Evolutionary conservation across 352 stramenopile genomes (phyloP).

Genomic region (Globisporangium parvum): DNA sequence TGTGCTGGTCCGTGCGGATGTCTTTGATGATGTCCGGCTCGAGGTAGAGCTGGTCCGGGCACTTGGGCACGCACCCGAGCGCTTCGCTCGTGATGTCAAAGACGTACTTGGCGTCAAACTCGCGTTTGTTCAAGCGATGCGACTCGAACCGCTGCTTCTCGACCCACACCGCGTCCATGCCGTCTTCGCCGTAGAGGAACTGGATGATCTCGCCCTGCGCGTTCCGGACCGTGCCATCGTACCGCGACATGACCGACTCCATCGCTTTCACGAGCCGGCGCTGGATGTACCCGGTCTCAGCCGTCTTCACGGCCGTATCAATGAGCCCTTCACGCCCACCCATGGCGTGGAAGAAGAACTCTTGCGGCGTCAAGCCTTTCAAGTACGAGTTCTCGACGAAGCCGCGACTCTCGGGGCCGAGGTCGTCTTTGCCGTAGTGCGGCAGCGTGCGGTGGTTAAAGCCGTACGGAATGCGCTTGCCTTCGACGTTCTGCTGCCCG

Average conservation of each 20-base stretch:
- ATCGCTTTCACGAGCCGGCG: conserved; percentile 99
- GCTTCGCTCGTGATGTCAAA: conserved; percentile 91
- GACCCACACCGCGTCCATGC: conserved; percentile 99
- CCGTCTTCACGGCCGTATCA: conserved; percentile 99
- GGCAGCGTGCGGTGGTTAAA: conserved; percentile 95
- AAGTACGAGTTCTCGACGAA: conserved; percentile 99
- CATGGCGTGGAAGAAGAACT: conserved; percentile 99
- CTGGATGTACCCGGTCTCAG: conserved; percentile 99
- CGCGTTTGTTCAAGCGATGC: conserved; percentile 82
- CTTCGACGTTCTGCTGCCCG: conserved; percentile 98
- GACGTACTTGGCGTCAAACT: conserved; percentile 94
- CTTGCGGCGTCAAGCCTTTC: conserved; percentile 89
- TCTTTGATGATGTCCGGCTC: conserved; percentile 85
- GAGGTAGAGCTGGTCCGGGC: conserved; percentile 80
- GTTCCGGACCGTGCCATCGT: conserved; percentile 99
- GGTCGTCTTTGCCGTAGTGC: conserved; percentile 96
- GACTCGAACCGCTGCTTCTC: conserved; percentile 96
- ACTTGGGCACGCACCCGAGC: conserved; percentile 88
- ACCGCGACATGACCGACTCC: conserved; percentile 98
- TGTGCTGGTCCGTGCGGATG: conserved; percentile 92
- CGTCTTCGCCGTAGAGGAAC: conserved; percentile 95
- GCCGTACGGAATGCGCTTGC: conserved; percentile 95
- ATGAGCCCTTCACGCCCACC: conserved; percentile 98
- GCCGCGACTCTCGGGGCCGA: conserved; percentile 96
- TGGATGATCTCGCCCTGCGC: conserved; percentile 84